Evolutionary conservation across 208 protist species (phyloP), one percentile per base, ranked within the genome.

Genomic region (Trypanosoma vivax): DNA sequence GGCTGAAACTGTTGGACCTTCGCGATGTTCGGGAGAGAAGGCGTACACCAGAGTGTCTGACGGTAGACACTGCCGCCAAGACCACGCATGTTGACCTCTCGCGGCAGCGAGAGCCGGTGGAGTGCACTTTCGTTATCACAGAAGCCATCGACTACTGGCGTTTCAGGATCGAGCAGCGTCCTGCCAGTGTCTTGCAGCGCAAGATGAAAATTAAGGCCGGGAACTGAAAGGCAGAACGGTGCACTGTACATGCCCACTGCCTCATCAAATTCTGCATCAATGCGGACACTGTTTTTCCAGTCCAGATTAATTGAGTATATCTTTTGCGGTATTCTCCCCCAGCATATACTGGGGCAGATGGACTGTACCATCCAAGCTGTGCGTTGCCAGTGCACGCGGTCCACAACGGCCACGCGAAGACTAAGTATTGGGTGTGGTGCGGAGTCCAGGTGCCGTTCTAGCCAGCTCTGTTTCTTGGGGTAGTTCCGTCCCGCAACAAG

Each of bases 301-400:
- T 92, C 80, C 1, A 92, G 58, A 56, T 88, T 79, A 23, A 92
- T 71, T 31, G 74, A 81, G 60, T 81, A 89, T 33, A 92, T 85
- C 34, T 67, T 67, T 50, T 86, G 72, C 5, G 84, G 84, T 9
- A 92, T 47, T 3, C 78, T 54, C 2, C 84, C 84, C 78, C 80
- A 92, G 52, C 80, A 89, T 16, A 83, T 58, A 47, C 78, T 88
- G 38, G 38, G 66, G 65, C 80, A 88, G 55, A 89, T 80, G 39
- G 68, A 81, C 3, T 73, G 62, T 1, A 70, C 80, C 52, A 87
- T 57, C 81, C 84, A 92, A 23, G 57, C 73, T 13, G 80, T 92
- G 52, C 80, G 84, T 57, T 89, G 84, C 81, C 84, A 92, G 60
- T 88, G 76, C 48, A 89, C 76, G 50, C 84, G 80, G 51, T 92